Base-by-base conservation (phyloP, 1,284 basidiomycete genomes). In the Xerocomus cyaneibrunnescens region DNA sequence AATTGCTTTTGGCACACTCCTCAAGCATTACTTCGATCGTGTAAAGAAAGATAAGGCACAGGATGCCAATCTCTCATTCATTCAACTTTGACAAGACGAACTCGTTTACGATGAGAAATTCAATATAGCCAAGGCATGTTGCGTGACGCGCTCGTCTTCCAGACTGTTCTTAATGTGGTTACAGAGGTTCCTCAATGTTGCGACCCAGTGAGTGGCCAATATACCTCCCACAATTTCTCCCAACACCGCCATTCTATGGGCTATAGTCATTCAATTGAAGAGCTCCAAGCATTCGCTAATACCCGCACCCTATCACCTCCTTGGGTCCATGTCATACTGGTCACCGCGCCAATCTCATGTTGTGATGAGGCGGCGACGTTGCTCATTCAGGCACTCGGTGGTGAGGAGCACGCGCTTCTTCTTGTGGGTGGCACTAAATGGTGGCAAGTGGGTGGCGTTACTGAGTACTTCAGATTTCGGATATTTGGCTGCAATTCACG, bases 401-500 rank as follows among this genome's bases (percentile, higher is more conserved):
- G 94, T 8, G 83, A 89, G 57, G 87, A 88, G 28, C 75, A 78
- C 46, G 83, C 90, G 9, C 81, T 83, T 58, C 80, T 80, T 48
- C 68, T 94, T 22, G 85, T 94, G 2, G 95, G 95, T 16, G 96
- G 95, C 2, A 84, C 85, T 7, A 94, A 94, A 64, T 98, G 96
- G 94, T 98, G 95, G 96, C 94, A 95, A 68, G 89, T 94, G 17
- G 84, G 92, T 31, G 85, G 87, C n/a, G 69, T 83, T 52, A 74
- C 75, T 65, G 92, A 79, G 89, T 93, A 60, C 49, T 65, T 47
- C 23, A 30, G 3, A 13, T 10, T 22, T 31, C 8, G 21, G 1
- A 35, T 52, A 21, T 48, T 40, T 25, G 31, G 13, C 49, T 32
- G 14, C 45, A 3, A 45, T 13, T 57, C 7, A 55, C 42, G 30